A percentile compares a stretch with the other conserved stretches of the same genome.
Conservation (phyloP, 2,329 filamentous ascomycete genomes). For the Diaporthe sp. region DNA sequence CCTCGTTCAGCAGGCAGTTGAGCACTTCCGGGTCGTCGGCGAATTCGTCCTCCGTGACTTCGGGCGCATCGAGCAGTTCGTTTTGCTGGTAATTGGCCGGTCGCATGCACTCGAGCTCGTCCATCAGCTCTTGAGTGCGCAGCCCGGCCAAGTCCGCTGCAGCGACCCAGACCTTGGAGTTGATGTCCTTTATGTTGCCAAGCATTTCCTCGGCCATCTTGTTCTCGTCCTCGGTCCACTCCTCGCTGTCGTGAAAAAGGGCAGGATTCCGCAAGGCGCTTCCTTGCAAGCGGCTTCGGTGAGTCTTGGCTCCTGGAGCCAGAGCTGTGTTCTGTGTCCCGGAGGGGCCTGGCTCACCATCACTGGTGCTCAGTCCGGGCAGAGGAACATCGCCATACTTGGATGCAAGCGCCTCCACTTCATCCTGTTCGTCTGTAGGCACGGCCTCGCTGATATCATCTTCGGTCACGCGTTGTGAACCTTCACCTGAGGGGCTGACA, state of each 20-base stretch:
- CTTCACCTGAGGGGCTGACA: not conserved
- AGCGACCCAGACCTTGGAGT: constrained; percentile 55
- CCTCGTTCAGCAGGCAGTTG: constrained; percentile 80
- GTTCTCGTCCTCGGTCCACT: constrained; percentile 75
- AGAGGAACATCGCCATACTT: constrained; percentile 58
- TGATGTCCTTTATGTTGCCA: constrained; percentile 75
- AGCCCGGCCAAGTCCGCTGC: constrained; percentile 42
- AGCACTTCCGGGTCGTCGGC: constrained; percentile 89
- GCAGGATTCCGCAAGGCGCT: constrained; percentile 40
- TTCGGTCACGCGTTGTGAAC: constrained; percentile 44
- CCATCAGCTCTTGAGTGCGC: constrained; percentile 38
- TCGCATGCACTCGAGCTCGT: constrained; percentile 63
- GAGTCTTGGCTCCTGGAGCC: constrained; percentile 38
- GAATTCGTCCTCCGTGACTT: constrained; percentile 86
- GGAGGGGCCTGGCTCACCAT: not conserved
- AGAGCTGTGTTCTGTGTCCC: not conserved
- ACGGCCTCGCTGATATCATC: constrained; percentile 46
- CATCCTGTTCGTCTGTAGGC: constrained; percentile 43
- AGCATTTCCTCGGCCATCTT: constrained; percentile 78
- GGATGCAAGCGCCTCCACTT: constrained; percentile 53
- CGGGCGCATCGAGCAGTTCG: constrained; percentile 64
- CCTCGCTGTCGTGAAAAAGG: constrained; percentile 54
- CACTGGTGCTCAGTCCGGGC: not conserved
- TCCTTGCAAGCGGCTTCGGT: constrained; percentile 39
- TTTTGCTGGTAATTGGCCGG: constrained; percentile 62